These are phyloP conservation scores for Euphrasia arctica DNA, from an alignment of 305 asterid species.

Conservation along the genomic window DNA sequence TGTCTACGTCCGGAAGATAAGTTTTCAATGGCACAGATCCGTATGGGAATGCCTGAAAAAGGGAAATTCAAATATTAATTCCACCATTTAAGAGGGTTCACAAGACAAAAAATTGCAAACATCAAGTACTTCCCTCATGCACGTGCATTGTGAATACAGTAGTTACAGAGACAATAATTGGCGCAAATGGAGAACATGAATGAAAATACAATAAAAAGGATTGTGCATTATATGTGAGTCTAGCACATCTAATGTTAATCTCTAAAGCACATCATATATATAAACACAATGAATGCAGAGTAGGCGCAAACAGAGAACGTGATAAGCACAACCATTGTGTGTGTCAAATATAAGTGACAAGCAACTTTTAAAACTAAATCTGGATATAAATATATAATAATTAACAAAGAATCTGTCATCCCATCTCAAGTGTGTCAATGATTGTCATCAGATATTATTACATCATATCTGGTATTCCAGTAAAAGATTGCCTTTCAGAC, in stretches of 20 bases:
- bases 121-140: conserved; percentile 10
- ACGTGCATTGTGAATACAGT: background rate
- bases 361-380: too few species aligned
- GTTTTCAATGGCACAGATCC: conserved; percentile 96
- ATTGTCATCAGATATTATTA: background rate
- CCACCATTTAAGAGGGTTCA: conserved; percentile 13
- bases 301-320: too few species aligned
- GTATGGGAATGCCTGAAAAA: conserved; percentile 73
- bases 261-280: too few species aligned
- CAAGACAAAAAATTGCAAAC: background rate
- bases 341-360: too few species aligned
- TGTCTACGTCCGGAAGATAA: conserved; percentile 96
- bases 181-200: background rate
- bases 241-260: too few species aligned
- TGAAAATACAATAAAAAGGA: conserved; percentile 1
- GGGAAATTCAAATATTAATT: background rate
- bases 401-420: too few species aligned
- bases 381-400: too few species aligned
- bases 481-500: background rate
- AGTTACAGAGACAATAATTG: background rate
- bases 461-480: background rate
- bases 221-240: background rate
- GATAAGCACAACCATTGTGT: too few species aligned
- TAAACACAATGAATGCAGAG: too few species aligned
- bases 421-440: background rate